phyloP scores from a whole-genome alignment of 1,284 basidiomycete genomes.

The Moniliophthora roreri region DNA sequence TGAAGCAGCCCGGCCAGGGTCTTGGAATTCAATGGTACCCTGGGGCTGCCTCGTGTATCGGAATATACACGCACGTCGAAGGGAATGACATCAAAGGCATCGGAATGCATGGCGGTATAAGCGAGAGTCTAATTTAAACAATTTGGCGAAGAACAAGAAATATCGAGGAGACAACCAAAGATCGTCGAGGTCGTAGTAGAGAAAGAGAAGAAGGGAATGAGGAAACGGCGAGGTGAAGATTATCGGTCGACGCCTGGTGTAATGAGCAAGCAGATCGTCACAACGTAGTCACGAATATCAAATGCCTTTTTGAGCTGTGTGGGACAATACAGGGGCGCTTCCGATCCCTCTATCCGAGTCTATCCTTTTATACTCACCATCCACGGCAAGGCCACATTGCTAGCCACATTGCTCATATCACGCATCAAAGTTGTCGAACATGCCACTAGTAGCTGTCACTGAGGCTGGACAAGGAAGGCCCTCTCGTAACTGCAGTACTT shows the following conservation, averaged over 20 bases:
- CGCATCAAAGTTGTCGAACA: too few species aligned
- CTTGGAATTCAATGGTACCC: neutral
- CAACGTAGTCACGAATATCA: neutral
- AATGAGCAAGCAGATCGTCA: neutral
- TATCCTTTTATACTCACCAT: too few species aligned
- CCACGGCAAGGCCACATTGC: too few species aligned
- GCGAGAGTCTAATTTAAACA: neutral
- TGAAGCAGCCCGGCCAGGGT: neutral
- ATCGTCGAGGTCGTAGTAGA: neutral
- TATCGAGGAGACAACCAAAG: neutral
- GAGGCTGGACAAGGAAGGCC: too few species aligned
- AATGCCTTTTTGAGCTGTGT: neutral
- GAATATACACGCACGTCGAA: conserved; percentile 55
- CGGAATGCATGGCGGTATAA: conserved; percentile 34
- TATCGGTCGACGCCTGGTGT: too few species aligned
- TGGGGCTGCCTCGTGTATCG: neutral
- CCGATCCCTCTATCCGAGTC: neutral
- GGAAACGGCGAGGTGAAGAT: too few species aligned
- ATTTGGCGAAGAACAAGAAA: neutral
- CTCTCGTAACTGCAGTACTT: too few species aligned
- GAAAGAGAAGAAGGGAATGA: neutral
- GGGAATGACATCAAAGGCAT: conserved; percentile 83
- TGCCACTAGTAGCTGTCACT: too few species aligned
- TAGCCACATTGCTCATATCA: too few species aligned
- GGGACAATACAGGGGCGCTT: neutral